These are phyloP conservation scores for Penicillium pulvis DNA, from an alignment of 495 filamentous ascomycete species.

Conservation along the genomic window DNA sequence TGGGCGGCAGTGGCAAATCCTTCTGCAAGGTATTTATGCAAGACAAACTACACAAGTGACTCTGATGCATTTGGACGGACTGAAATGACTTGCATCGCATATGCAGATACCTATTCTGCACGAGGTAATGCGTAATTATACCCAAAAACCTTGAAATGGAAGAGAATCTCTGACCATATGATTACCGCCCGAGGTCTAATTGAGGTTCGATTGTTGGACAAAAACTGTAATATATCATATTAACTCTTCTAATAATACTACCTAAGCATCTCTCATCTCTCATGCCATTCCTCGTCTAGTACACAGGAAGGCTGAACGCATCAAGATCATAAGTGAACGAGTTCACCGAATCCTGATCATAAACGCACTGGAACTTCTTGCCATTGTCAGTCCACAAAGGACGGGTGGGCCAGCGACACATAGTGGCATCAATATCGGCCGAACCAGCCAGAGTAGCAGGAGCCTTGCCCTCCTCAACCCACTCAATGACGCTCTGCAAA, in stretches of 20 bases:
- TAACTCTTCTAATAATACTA: no score
- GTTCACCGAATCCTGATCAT: constrained; percentile 39
- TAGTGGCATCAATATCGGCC: constrained; percentile 27
- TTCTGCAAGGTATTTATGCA: not conserved
- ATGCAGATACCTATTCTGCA: no score
- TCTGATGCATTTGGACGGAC: not conserved
- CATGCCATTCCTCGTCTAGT: constrained; percentile 10
- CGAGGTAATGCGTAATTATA: no score
- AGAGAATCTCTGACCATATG: no score
- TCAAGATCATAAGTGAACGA: constrained; percentile 37
- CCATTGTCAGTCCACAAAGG: constrained; percentile 40
- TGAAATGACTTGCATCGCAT: not conserved
- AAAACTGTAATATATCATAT: no score
- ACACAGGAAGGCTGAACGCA: constrained; percentile 28
- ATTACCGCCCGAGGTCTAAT: no score
- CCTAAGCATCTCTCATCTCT: no score
- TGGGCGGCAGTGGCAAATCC: not conserved
- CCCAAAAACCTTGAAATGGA: no score
- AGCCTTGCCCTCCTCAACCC: constrained; percentile 51
- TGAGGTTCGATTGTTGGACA: no score
- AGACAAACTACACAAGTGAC: not conserved
- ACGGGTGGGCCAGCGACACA: constrained; percentile 48
- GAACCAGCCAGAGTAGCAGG: constrained; percentile 32
- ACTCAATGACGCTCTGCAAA: constrained; percentile 46
- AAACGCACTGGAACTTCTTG: constrained; percentile 36